Evolutionary conservation across 164 flowering plant species (phyloP), one percentile per base, ranked within the genome.

Genomic region (Houttuynia cordata): DNA sequence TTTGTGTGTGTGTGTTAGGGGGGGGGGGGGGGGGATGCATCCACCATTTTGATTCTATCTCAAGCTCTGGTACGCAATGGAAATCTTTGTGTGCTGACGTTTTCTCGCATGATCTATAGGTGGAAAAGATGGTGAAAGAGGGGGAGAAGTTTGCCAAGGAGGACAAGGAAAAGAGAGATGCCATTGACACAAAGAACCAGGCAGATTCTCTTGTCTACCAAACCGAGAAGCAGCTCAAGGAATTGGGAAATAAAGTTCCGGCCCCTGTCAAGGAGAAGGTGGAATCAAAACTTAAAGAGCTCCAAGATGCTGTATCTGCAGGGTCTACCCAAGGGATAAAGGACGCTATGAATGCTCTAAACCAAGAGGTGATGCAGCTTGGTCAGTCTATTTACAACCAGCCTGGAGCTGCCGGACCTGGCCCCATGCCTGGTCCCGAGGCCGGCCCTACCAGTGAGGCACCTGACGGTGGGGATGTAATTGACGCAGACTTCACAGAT

Each of bases 101-200:
- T 45, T 12, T 12, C 13, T 45, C 12, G 13, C 14, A 57, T 5
- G 13, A 3, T 7, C n/a, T 64, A 57, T 76, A 86, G 93, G 93
- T 86, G 55, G 82, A 82, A 25, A 82, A 75, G 57, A 86, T 86
- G 93, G 89, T 86, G 20, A 68, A 53, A 14, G 88, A 86, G 60
- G 93, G 87, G 0, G 93, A 86, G 73, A 82, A 60, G 62, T 86
- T 79, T 64, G 79, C 89, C 0, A 78, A 79, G 71, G 89, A 81
- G 64, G 93, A 86, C 74, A 84, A 86, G 73, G 89, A 86, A 70
- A 86, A 81, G 75, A 82, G 93, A 57, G 89, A 86, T 45, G 84
- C 93, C 22, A 82, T 86, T 9, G 93, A 86, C 79, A 84, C 89
- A 10, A 84, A 84, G 79, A 84, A 86, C 65, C 93, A 83, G 56